Conservation (phyloP, 2,329 filamentous ascomycete species). For the Phialophora verrucosa region DNA sequence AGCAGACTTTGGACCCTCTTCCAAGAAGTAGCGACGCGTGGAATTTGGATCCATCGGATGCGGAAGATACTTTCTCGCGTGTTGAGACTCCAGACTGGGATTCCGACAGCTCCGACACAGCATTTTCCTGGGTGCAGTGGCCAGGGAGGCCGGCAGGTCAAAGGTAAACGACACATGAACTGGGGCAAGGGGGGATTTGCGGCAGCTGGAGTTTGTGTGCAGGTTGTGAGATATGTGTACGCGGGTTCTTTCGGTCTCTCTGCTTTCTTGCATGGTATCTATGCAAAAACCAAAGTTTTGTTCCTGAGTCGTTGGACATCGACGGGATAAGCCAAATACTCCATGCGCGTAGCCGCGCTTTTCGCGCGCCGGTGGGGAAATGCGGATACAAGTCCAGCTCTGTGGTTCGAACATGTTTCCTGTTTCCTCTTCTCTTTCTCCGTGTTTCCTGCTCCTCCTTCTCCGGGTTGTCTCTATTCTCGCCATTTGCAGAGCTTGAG, state of each 20-base stretch:
- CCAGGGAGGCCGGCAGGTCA: not conserved
- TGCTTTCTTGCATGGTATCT: constrained; percentile 5
- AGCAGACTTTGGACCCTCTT: constrained; percentile 62
- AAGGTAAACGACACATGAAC: constrained; percentile 3
- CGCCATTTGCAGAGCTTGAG: too few species aligned
- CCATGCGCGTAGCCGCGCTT: not conserved
- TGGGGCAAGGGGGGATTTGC: not conserved
- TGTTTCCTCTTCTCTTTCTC: not conserved
- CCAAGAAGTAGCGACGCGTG: constrained; percentile 30
- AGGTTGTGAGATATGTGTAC: constrained; percentile 7
- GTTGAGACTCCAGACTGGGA: not conserved
- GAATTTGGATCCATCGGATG: constrained; percentile 6
- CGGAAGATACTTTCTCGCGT: not conserved
- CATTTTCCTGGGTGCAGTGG: not conserved
- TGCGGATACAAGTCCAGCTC: not conserved
- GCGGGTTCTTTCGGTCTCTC: constrained; percentile 6
- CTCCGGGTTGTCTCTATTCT: not conserved
- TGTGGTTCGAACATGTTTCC: not conserved
- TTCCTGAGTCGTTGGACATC: constrained; percentile 7
- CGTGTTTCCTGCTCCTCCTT: too few species aligned
- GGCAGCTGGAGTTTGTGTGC: constrained; percentile 2
- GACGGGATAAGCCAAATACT: constrained; percentile 4
- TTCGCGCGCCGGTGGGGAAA: not conserved
- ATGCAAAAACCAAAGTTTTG: constrained; percentile 1
- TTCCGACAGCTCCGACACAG: not conserved